phyloP scores from a whole-genome alignment of 106 monocot genomes.

The Chionographis japonica region DNA sequence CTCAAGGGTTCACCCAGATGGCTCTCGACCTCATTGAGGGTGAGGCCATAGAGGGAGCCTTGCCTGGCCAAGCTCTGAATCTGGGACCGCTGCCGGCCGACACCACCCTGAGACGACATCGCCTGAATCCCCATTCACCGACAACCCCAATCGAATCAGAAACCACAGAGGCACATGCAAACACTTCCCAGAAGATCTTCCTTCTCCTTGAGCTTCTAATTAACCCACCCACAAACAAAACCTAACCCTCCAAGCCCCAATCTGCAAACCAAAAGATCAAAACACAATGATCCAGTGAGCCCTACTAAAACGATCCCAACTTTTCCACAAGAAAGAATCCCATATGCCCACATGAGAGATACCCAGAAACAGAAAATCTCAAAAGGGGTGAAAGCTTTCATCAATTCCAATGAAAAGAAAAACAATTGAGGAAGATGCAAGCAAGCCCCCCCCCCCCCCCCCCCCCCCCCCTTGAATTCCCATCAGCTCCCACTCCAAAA shows the following conservation, averaged over 20 bases:
- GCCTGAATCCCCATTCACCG: conserved; percentile 43
- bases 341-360: background rate
- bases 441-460: background rate
- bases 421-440: background rate
- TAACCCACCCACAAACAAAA: no score
- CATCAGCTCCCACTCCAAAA: background rate
- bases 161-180: background rate
- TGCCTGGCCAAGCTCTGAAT: conserved; percentile 27
- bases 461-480: background rate
- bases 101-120: conserved; percentile 24
- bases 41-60: conserved; percentile 43
- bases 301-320: no score
- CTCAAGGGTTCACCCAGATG: conserved; percentile 46
- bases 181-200: background rate
- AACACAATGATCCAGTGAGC: no score
- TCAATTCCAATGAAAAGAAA: background rate
- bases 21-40: conserved; percentile 44
- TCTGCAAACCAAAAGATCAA: background rate
- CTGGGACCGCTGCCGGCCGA: conserved; percentile 19
- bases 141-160: background rate
- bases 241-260: background rate
- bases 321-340: no score
- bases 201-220: no score
- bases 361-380: background rate
- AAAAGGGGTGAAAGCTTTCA: conserved; percentile 8